Base-by-base conservation (phyloP, 2,329 filamentous ascomycete genomes). In the Fusarium veterinarium region DNA sequence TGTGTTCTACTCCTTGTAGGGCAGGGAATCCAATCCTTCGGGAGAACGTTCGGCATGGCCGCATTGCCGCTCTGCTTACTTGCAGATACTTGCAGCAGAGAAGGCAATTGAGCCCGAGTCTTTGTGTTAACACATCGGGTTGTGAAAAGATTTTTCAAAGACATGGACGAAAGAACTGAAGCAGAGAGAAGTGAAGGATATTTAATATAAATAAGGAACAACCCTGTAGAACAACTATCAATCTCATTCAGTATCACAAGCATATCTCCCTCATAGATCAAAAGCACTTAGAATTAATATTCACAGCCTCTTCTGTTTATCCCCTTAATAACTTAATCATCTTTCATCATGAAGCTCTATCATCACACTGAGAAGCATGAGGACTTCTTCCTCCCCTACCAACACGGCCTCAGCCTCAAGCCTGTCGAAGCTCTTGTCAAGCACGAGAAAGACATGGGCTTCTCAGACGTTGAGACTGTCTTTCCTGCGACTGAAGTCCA, bases 351-450 rank as follows among this genome's bases (percentile, higher is more conserved):
- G 64, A 53, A 67, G 44, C 19, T 67, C 13, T 41, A 57, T 3
- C 64, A 41, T 25, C 59, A 63, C 31, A n/a, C 57, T 51, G 59
- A 67, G 25, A 67, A 46, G 13, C 59, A 63, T 31, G 59, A 63
- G 37, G 64, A 67, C 5, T 67, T 67, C 37, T 67, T 67, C 31
- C 64, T 63, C 25, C 59, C 64, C 20, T 41, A 40, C n/a, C 35
- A 44, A 16, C 25, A 63, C 2, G 51, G 37, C 6, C 19, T 28
- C 6, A 58, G 17, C 8, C 28, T 57, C 8, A 52, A 67, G 14
- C 28, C 23, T 2, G 12, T 45, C 25, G 64, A 67, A 13, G n/a
- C 41, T 0, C 20, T 67, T 6, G 42, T 57, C 17, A 14, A 51
- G 7, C 48, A 58, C 2, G 25, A 67, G n/a, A 25, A 49, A 6